Base-by-base conservation (phyloP, 75 land plant genomes). In the Azolla pinnata region DNA sequence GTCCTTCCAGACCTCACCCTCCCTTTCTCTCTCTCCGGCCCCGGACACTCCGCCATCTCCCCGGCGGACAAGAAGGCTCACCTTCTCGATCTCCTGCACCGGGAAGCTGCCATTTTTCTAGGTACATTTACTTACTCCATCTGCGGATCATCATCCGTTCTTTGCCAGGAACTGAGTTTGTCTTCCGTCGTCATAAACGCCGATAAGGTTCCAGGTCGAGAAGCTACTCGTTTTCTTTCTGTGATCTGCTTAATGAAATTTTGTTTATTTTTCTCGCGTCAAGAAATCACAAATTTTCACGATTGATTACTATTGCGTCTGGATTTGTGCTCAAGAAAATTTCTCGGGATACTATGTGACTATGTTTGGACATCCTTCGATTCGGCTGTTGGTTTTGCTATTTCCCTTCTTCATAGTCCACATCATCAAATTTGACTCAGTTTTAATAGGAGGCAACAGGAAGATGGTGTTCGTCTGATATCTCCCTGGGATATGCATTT, bases 91-190 rank as follows among this genome's bases (percentile, higher is more conserved):
- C 85, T 90, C 38, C 83, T 90, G 50, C 80, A 73, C 21, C 71
- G 85, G 20, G 97, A 90, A 66, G 79, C 75, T 33, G 73, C 92
- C 28, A 63, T 90, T 45, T 90, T 90, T 71, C 61, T 90, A 31
- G 97, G 96, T 88, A 63, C 33, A 20, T 31, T 2, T 12, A 55
- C 12, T 12, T 5, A 35, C 16, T 16, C 49, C 7, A 16, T n/a
- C 9, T 21, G n/a, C n/a, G n/a, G n/a, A n/a, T n/a, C 2, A 29
- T 44, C 23, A 2, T 45, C 8, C 10, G 34, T 26, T 31, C 20
- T 32, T 46, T 35, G 12, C 5, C 12, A 5, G 5, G n/a, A 35
- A 35, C 40, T 5, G 5, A 35, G 10, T 12, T 5, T 35, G 40
- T 12, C 40, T 35, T 5, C 12, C 12, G 40, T 35, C 40, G 40